Base-by-base conservation (phyloP, 805 yeast species). In the Candida nemodendra region DNA sequence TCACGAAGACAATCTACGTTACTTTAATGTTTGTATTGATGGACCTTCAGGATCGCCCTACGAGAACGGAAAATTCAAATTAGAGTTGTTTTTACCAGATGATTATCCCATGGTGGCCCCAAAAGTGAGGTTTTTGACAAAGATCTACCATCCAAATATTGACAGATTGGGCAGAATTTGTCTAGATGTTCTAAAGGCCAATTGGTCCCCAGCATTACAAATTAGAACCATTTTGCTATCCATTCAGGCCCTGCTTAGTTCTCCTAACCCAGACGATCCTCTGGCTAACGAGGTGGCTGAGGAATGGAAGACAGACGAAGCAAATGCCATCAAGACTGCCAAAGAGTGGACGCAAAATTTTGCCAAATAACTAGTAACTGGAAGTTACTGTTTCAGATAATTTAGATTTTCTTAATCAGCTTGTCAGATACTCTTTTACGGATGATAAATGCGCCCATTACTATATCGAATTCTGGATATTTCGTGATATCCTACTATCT, bases 51-150 rank as follows among this genome's bases (percentile, higher is more conserved):
- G 84, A 36, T 85, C 95, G 1, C 98, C 99, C 1, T 93, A 91
- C 57, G 96, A 91, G 57, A 57, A 64, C 37, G 88, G 89, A n/a
- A 61, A 65, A 38, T 93, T 93, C 68, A 72, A 83, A 49, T 68
- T 93, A 42, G 99, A 93, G 62, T 69, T 93, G 46, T 93, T 75
- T 57, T 65, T 93, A 47, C 98, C 99, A 2, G 97, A 93, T 57
- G 99, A 93, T 57, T 93, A 93, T 62, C 99, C 99, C 9, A 84
- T 91, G 97, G 88, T 87, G 55, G 95, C 99, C 0, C 99, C 99
- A 35, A 90, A 89, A 59, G 95, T 93, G 37, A 75, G 99, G 41
- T 93, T 93, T 54, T 66, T 93, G 46, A 93, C 99, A 21, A 87
- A 82, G 62, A 90, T 93, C 18, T 93, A 93, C 62, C 99, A 93